These are phyloP conservation scores for Eucalyptus sideroxylon DNA, from an alignment of 345 rosid species.

Conservation along the genomic window DNA sequence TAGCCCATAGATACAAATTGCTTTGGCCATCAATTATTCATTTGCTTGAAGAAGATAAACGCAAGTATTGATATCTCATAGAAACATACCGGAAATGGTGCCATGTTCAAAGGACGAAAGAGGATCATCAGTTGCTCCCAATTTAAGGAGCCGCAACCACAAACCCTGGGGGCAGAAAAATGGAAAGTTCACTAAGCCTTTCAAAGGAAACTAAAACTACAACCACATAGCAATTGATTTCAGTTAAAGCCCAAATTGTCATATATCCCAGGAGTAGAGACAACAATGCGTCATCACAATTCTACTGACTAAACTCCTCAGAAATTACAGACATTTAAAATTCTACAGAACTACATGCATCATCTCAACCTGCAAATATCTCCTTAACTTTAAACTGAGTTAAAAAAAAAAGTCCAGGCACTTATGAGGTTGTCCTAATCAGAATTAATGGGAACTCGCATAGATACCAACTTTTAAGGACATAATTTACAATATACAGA, in stretches of 20 bases:
- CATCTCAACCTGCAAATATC: not conserved
- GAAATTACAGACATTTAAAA: not conserved
- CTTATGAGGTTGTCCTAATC: not conserved
- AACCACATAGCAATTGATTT: not conserved
- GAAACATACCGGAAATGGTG: slow-evolving; percentile 76
- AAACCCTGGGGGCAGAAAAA: slow-evolving; percentile 44
- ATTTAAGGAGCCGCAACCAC: slow-evolving; percentile 88
- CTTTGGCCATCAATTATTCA: not conserved
- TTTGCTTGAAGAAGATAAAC: not conserved
- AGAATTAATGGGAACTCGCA: not conserved
- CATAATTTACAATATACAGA: not conserved
- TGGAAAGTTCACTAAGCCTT: not conserved
- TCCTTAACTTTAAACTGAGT: not conserved
- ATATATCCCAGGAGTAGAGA: not conserved
- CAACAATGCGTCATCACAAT: not conserved
- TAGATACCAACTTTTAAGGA: not conserved
- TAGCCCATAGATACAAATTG: not conserved
- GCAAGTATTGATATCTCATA: not conserved
- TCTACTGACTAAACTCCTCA: not conserved
- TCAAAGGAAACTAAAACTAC: not conserved
- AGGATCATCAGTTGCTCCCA: slow-evolving; percentile 90
- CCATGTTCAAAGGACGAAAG: slow-evolving; percentile 99
- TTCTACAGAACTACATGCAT: not conserved
- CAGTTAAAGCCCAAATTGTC: not conserved
- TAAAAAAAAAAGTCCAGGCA: not conserved